Base-by-base conservation (phyloP, 768 basidiomycete species). In the Glaciozyma antarctica region DNA sequence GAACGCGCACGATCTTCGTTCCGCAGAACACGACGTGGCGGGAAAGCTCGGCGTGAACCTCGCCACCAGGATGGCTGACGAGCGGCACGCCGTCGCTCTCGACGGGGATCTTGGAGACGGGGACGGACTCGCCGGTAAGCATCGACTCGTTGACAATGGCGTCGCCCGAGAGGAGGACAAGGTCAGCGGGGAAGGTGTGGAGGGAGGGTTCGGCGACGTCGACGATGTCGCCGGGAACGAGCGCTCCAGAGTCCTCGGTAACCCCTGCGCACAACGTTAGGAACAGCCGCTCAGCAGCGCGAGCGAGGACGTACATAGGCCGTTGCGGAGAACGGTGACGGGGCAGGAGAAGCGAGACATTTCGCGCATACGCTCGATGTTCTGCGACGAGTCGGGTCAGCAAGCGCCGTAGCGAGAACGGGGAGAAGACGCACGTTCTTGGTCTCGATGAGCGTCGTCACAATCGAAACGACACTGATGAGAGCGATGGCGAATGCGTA, bases 81-180 rank as follows among this genome's bases (percentile, higher is more conserved):
- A 47, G 41, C n/a, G 38, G 75, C 49, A 97, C 80, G 60, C 86
- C 86, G 32, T 86, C 86, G 70, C 90, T 87, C 73, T 86, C 90
- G 64, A 86, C 82, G 0, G 93, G 87, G 24, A 83, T 77, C 75
- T 99, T 99, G 75, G 88, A 88, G 59, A 99, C 90, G 3, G 95
- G 95, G 0, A 99, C 90, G 69, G 92, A 95, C 78, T 99, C 95
- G 17, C 95, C 95, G 0, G 95, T 98, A 28, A 99, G 83, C 95
- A 99, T 98, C 68, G 91, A 94, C 78, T 99, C 95, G 75, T 98
- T 98, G 58, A 98, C 87, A 64, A 99, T 94, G 2, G 92, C 91
- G 76, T 99, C 95, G 1, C 95, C 95, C 2, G 90, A 89, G 34
- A 99, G 84, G 12, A 99, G 81, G 69, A 97, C 83, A 68, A 94